These are phyloP conservation scores for Mucor indicus DNA, from an alignment of 371 early-diverging fungal species.

Conservation along the genomic window DNA sequence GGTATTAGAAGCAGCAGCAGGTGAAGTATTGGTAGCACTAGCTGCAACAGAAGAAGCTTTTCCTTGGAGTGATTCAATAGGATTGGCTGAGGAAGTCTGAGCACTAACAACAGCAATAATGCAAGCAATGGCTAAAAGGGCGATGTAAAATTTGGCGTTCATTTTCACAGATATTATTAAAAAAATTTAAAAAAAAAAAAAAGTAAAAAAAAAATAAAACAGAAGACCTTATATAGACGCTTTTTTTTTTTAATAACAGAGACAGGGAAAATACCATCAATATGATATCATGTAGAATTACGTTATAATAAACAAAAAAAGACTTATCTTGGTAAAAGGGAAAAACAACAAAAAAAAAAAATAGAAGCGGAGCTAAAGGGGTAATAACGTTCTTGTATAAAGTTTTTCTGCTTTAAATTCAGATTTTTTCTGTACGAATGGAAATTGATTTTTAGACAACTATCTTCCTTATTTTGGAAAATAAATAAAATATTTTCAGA, in stretches of 20 bases:
- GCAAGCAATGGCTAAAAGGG: constrained; percentile 15
- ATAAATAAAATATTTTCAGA: no score
- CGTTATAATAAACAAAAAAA: neutral
- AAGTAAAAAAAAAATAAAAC: no score
- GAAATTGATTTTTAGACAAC: no score
- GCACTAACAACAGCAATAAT: constrained; percentile 17
- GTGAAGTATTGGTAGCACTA: constrained; percentile 17
- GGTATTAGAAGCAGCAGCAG: constrained; percentile 11
- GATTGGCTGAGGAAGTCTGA: constrained; percentile 10
- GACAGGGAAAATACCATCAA: no score
- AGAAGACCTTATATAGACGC: no score
- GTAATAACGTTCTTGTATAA: no score
- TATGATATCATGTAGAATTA: neutral
- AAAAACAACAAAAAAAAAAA: neutral
- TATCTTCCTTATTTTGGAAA: no score
- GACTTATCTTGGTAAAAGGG: neutral
- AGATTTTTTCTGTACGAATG: no score
- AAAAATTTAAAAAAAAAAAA: neutral
- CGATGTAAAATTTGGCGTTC: constrained; percentile 20
- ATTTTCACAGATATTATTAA: constrained; percentile 6
- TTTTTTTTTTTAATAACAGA: no score
- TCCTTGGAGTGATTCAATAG: constrained; percentile 17
- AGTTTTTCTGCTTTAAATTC: no score
- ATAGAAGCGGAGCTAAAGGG: no score
- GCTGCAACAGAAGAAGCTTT: constrained; percentile 20